These are phyloP conservation scores for Malus sylvestris DNA, from an alignment of 306 rosid genomes.

Conservation along the genomic window DNA sequence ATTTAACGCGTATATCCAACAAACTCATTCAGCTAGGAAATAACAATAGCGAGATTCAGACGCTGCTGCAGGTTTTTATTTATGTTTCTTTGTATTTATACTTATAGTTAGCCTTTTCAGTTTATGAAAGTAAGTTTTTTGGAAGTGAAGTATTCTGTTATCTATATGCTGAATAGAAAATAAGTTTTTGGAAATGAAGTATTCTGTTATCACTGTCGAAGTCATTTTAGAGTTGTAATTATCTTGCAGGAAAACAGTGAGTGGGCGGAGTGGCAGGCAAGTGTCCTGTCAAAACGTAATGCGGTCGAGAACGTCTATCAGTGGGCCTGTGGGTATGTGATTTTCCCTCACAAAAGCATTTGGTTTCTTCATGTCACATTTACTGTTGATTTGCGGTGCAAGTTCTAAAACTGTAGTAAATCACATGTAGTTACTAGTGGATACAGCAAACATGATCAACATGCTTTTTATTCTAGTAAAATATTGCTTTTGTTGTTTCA, in stretches of 20 bases:
- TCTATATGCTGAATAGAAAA: neutral
- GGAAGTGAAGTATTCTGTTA: neutral
- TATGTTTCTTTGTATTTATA: neutral
- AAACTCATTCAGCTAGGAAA: slow-evolving; percentile 74
- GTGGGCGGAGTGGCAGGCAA: slow-evolving; percentile 74
- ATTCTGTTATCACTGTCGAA: neutral
- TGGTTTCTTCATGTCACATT: slow-evolving; percentile 2
- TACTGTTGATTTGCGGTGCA: neutral
- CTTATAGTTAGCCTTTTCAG: neutral
- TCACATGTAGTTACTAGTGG: neutral
- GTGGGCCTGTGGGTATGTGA: slow-evolving; percentile 97
- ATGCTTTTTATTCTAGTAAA: neutral
- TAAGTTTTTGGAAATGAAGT: neutral
- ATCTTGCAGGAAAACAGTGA: slow-evolving; percentile 63
- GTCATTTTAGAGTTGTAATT: neutral
- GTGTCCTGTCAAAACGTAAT: slow-evolving; percentile 61
- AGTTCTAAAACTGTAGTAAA: neutral
- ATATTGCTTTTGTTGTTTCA: neutral
- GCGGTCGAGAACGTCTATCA: slow-evolving; percentile 81
- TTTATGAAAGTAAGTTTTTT: neutral
- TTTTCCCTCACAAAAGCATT: slow-evolving; percentile 5
- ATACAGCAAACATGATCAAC: neutral
- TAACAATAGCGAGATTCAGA: slow-evolving; percentile 55
- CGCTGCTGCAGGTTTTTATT: slow-evolving; percentile 58
- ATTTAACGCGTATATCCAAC: slow-evolving; percentile 86